Conservation (phyloP, 2,329 filamentous ascomycete species). For the Cladorrhinum sp. region DNA sequence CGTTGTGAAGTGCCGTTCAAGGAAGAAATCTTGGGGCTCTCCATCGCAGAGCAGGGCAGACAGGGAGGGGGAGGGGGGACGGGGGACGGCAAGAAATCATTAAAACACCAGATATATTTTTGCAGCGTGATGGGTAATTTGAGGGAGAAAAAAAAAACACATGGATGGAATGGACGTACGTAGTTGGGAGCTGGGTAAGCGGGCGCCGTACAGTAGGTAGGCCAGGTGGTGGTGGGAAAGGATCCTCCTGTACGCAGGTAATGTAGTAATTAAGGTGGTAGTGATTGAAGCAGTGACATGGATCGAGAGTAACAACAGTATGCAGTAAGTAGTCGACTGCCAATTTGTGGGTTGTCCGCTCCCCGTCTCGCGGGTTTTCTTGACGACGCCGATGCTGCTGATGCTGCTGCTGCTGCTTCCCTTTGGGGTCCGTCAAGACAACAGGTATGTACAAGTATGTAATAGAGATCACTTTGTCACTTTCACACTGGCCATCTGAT, state of each 20-base stretch:
- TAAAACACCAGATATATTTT: conserved; percentile 6
- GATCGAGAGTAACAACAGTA: conserved; percentile 2
- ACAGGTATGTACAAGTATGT: neutral
- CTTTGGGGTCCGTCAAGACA: neutral
- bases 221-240: neutral
- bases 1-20: conserved; percentile 48
- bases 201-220: neutral
- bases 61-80: conserved; percentile 7
- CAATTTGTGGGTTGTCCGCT: conserved; percentile 28
- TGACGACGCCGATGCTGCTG: conserved; percentile 7
- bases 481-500: neutral
- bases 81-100: conserved; percentile 1
- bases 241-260: neutral
- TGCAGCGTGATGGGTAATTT: neutral
- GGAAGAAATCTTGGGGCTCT: conserved; percentile 23
- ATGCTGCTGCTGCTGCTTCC: conserved; percentile 20
- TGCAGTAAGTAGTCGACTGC: conserved; percentile 20
- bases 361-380: conserved; percentile 15
- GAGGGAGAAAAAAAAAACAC: conserved; percentile 16
- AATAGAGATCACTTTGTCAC: neutral
- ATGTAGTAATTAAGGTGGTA: neutral
- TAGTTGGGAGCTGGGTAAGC: neutral
- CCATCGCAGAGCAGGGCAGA: conserved; percentile 25
- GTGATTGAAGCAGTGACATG: neutral
- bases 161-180: neutral